phyloP scores from a whole-genome alignment of 306 rosid species.

The Acacia acuminata region DNA sequence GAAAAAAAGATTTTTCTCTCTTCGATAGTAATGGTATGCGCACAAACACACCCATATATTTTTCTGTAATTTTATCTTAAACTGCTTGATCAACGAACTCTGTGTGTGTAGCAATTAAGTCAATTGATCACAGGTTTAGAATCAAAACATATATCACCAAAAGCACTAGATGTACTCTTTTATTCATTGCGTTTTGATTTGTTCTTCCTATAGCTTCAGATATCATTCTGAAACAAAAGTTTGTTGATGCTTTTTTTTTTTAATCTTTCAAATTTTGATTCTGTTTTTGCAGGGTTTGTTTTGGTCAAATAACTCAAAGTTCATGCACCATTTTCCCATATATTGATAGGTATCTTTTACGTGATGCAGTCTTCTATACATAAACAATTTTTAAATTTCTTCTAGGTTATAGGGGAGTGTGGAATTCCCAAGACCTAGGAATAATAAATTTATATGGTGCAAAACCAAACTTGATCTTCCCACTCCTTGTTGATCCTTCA shows the following conservation, averaged over 20 bases:
- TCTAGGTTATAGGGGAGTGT: background rate
- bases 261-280: background rate
- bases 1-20: background rate
- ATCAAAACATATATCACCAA: background rate
- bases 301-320: background rate
- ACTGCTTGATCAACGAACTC: background rate
- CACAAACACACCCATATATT: background rate
- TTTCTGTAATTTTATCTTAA: background rate
- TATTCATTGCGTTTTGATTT: background rate
- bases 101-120: background rate
- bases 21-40: background rate
- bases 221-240: background rate
- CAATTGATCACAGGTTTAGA: background rate
- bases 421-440: constrained; percentile 14
- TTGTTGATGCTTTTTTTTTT: background rate
- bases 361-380: background rate
- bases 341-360: background rate
- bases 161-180: background rate
- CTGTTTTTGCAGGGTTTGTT: background rate
- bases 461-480: background rate
- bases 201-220: background rate
- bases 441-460: background rate
- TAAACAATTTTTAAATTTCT: background rate
- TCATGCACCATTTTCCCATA: background rate
- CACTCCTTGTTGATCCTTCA: background rate